Conservation (phyloP, 495 filamentous ascomycete genomes). For the Aspergillus kassunensis region DNA sequence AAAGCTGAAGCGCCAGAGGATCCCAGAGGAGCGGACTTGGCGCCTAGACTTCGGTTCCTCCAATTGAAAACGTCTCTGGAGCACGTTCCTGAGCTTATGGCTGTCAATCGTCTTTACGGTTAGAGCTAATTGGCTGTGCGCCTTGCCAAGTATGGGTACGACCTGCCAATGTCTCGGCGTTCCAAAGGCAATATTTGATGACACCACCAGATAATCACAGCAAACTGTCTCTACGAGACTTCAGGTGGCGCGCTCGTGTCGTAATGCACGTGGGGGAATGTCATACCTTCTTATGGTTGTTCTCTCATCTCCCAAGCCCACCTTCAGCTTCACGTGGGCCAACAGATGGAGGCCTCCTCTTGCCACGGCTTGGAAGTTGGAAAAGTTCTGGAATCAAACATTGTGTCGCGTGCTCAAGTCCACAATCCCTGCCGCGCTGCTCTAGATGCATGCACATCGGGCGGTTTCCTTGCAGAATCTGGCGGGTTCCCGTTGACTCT, state of each 20-base stretch:
- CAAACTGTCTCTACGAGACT: not conserved
- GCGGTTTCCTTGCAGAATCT: conserved; percentile 3
- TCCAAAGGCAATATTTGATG: not conserved
- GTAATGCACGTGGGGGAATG: not conserved
- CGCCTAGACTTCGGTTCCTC: not conserved
- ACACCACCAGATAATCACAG: not conserved
- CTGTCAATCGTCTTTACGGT: not conserved
- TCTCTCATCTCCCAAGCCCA: not conserved
- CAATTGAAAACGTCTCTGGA: not conserved
- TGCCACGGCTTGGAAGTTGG: not conserved
- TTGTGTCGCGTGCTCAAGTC: not conserved
- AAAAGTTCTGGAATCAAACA: not conserved
- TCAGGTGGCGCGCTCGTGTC: conserved; percentile 2
- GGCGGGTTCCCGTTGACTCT: conserved; percentile 1
- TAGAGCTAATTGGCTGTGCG: not conserved
- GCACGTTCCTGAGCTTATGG: conserved; percentile 20
- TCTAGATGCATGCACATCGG: not conserved
- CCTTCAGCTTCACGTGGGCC: not conserved
- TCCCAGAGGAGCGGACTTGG: conserved; percentile 21
- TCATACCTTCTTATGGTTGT: not conserved
- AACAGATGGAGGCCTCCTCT: not conserved
- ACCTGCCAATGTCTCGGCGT: not conserved
- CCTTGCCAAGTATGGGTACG: not conserved
- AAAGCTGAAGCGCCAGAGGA: not conserved
- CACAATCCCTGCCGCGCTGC: not conserved